Percentiles rank a stretch among this genome's conserved stretches.
phyloP scores from a whole-genome alignment of 352 stramenopile species.

The Phytophthora pinifolia region DNA sequence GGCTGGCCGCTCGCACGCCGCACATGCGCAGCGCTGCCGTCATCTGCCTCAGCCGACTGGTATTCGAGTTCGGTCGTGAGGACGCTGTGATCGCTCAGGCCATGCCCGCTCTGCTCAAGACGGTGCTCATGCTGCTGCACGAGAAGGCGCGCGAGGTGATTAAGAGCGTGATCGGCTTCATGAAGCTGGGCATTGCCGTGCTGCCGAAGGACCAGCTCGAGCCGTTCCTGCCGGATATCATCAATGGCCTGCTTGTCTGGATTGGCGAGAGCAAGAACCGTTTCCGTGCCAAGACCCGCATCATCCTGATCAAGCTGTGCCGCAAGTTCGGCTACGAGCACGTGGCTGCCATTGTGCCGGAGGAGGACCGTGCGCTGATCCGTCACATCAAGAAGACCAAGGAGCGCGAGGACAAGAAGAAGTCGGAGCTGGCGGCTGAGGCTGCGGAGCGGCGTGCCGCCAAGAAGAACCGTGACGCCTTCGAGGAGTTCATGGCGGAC shows the following conservation, averaged over 20 bases:
- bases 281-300: constrained; percentile 95
- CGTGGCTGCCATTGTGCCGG: constrained; percentile 87
- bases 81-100: constrained; percentile 64
- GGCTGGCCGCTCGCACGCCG: constrained; percentile 90
- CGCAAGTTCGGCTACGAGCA: constrained; percentile 93
- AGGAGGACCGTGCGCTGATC: constrained; percentile 90
- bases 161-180: constrained; percentile 95
- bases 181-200: constrained; percentile 94
- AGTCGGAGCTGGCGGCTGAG: constrained; percentile 63
- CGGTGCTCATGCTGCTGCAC: constrained; percentile 91
- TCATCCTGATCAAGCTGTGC: constrained; percentile 96
- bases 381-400: constrained; percentile 96
- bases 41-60: constrained; percentile 92
- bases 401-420: constrained; percentile 89
- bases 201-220: constrained; percentile 89
- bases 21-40: constrained; percentile 97
- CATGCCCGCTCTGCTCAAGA: constrained; percentile 91
- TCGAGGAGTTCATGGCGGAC: constrained; percentile 85
- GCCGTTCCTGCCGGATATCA: constrained; percentile 90
- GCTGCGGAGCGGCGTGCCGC: constrained; percentile 41
- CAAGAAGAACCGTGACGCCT: constrained; percentile 55
- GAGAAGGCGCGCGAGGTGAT: constrained; percentile 96
- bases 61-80: constrained; percentile 93
- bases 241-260: constrained; percentile 92
- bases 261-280: constrained; percentile 94